phyloP scores from a whole-genome alignment of 163 green algal species.

The Smithsoniella earleae region DNA sequence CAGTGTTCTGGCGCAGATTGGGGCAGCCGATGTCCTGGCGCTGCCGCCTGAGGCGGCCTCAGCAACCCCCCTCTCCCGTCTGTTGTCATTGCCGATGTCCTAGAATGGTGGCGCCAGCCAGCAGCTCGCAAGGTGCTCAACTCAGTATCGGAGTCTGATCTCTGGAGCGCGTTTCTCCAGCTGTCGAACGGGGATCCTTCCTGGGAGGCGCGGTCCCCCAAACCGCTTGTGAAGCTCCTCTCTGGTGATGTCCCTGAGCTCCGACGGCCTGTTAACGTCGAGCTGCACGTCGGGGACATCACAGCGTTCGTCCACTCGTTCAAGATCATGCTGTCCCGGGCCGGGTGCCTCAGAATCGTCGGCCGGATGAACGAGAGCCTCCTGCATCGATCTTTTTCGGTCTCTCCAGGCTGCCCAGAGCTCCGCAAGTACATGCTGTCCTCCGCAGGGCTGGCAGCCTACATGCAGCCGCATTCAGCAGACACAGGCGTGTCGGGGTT shows the following conservation, averaged over 20 bases:
- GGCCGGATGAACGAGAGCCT: background rate
- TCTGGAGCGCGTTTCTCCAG: constrained; percentile 18
- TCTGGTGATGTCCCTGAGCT: constrained; percentile 15
- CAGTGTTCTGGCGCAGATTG: background rate
- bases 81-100: constrained; percentile 10
- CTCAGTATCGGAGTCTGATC: constrained; percentile 11
- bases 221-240: background rate
- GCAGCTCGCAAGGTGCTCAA: background rate
- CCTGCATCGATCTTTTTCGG: background rate
- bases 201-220: constrained; percentile 17
- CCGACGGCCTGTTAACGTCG: background rate
- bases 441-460: background rate
- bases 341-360: background rate
- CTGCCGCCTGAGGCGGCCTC: background rate
- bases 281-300: constrained; percentile 20
- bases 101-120: constrained; percentile 24
- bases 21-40: background rate
- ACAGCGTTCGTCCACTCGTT: constrained; percentile 24
- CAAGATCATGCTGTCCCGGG: background rate
- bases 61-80: background rate
- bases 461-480: background rate
- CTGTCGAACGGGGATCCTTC: background rate
- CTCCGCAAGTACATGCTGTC: constrained; percentile 11
- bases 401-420: constrained; percentile 12
- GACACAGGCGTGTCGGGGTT: constrained; percentile 5